Evolutionary conservation across 1,284 basidiomycete species (phyloP).

Genomic region (Sanghuangporus sanghuang): DNA sequence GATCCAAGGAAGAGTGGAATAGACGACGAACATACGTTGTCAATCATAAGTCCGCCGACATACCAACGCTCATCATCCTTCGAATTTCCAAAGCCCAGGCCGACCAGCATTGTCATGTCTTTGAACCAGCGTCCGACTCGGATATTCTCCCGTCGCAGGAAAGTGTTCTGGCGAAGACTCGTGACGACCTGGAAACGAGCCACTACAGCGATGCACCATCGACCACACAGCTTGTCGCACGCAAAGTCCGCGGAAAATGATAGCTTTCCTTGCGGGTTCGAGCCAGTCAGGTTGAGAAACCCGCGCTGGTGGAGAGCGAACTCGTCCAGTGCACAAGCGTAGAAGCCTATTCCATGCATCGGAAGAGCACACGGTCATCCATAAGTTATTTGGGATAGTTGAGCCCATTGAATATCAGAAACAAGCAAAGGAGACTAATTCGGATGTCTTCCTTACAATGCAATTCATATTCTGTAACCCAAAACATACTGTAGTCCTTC

Average conservation of each 20-base stretch:
- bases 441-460: too few relatives aligned
- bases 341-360: background rate
- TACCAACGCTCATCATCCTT: background rate
- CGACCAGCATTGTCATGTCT: background rate
- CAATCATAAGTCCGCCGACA: background rate
- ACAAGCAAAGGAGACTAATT: too few relatives aligned
- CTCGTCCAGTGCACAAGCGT: background rate
- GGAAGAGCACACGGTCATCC: background rate
- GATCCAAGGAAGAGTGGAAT: background rate
- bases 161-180: constrained; percentile 2
- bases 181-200: constrained; percentile 14
- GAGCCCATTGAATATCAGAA: too few relatives aligned
- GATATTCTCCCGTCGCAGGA: background rate
- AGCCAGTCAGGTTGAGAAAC: background rate
- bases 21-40: background rate
- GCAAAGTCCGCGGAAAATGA: background rate
- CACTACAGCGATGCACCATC: background rate
- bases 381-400: background rate
- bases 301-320: constrained; percentile 10
- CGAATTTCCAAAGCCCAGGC: background rate
- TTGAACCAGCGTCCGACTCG: background rate
- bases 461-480: too few relatives aligned
- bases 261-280: constrained; percentile 10
- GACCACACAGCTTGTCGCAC: background rate
- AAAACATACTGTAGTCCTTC: too few relatives aligned